phyloP scores from a whole-genome alignment of 495 filamentous ascomycete species.

The Penicillium turbatum region DNA sequence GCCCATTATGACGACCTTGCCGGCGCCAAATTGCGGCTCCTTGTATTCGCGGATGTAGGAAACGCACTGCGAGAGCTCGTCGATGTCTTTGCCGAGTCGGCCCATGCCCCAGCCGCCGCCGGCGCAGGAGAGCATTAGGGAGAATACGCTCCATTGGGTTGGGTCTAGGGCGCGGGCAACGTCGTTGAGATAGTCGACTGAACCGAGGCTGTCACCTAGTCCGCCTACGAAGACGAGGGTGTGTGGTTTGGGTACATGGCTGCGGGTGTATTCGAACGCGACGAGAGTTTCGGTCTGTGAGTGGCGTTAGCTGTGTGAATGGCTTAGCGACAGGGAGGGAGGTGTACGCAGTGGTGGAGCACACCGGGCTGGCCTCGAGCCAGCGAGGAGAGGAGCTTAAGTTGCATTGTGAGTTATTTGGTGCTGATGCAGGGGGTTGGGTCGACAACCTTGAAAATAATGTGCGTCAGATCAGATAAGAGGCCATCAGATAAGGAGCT shows the following conservation, averaged over 20 bases:
- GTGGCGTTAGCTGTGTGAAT: background rate
- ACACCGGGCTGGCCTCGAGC: slow-evolving; percentile 24
- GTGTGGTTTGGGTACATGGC: slow-evolving; percentile 22
- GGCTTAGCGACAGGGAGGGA: background rate
- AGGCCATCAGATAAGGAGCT: slow-evolving; percentile 10
- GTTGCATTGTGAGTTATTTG: slow-evolving; percentile 18
- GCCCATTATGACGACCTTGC: slow-evolving; percentile 53
- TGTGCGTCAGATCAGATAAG: slow-evolving; percentile 25
- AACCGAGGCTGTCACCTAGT: slow-evolving; percentile 68
- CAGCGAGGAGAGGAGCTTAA: slow-evolving; percentile 19
- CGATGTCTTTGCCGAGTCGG: slow-evolving; percentile 59
- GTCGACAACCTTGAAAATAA: background rate
- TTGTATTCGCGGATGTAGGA: slow-evolving; percentile 53
- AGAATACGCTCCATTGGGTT: slow-evolving; percentile 53
- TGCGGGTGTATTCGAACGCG: slow-evolving; percentile 29
- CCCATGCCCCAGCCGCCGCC: slow-evolving; percentile 67
- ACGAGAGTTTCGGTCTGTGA: slow-evolving; percentile 22
- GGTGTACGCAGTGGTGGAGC: slow-evolving; percentile 24
- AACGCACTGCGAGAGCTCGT: slow-evolving; percentile 63
- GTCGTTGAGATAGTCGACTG: slow-evolving; percentile 49
- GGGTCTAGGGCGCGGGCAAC: slow-evolving; percentile 50
- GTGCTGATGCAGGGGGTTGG: background rate
- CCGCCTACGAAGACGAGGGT: slow-evolving; percentile 28
- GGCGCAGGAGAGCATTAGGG: slow-evolving; percentile 54
- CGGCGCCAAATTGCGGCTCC: slow-evolving; percentile 18